phyloP scores from a whole-genome alignment of 768 basidiomycete species.

The Tricholomella constricta region DNA sequence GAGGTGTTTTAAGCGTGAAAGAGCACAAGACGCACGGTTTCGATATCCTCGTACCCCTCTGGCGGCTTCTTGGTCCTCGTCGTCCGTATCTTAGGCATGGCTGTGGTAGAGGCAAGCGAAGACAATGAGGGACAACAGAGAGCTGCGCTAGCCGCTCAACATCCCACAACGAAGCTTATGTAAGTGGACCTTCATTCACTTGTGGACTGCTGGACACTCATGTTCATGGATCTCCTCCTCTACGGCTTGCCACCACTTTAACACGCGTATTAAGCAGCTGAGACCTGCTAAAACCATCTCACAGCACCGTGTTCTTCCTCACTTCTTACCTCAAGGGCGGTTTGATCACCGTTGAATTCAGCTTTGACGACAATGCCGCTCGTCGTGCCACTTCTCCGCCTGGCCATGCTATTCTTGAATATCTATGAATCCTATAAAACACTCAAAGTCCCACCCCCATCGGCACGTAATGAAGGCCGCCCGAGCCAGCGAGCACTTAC shows the following conservation, averaged over 20 bases:
- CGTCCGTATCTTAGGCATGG: conserved; percentile 94
- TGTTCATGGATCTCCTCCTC: conserved; percentile 13
- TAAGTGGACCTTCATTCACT: conserved; percentile 13
- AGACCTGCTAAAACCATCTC: background rate
- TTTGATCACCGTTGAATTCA: conserved; percentile 5
- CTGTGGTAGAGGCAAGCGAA: conserved; percentile 21
- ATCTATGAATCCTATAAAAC: conserved; percentile 86
- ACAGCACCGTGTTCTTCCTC: background rate
- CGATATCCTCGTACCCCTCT: conserved; percentile 95
- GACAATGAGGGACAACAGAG: background rate
- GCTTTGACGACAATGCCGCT: conserved; percentile 54
- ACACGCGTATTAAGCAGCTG: conserved; percentile 13
- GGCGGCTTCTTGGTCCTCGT: conserved; percentile 92
- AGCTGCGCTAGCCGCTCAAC: conserved; percentile 2
- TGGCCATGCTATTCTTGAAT: conserved; percentile 74
- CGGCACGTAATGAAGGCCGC: conserved; percentile 53
- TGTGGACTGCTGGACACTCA: conserved; percentile 9
- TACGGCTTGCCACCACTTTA: conserved; percentile 6
- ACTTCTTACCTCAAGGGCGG: background rate
- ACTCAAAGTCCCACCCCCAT: conserved; percentile 64
- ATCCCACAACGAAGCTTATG: conserved; percentile 13
- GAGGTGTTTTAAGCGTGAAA: background rate
- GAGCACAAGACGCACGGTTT: conserved; percentile 50
- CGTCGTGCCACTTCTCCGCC: conserved; percentile 66
- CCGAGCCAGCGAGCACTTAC: conserved; percentile 69